Evolutionary conservation across 2,329 filamentous ascomycete species (phyloP).

Genomic region (Sphaerulina vaccinii): DNA sequence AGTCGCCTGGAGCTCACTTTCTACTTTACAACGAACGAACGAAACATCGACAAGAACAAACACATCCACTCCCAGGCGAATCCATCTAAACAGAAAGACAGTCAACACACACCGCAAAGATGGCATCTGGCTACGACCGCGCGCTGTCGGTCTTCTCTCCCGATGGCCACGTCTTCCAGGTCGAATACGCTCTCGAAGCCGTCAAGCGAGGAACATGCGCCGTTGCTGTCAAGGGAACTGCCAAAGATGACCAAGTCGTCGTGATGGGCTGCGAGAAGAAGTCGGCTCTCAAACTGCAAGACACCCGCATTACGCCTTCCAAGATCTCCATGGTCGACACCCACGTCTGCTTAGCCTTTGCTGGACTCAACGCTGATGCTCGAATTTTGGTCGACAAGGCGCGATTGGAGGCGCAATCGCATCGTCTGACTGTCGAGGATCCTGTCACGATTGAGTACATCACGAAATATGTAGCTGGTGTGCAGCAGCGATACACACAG

Average conservation of each 20-base stretch:
- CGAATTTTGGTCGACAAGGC: slow-evolving; percentile 98
- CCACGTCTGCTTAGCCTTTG: slow-evolving; percentile 95
- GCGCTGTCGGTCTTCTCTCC: slow-evolving; percentile 98
- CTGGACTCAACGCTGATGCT: slow-evolving; percentile 95
- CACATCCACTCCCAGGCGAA: slow-evolving; percentile 3
- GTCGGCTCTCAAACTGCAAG: slow-evolving; percentile 98
- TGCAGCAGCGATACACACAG: slow-evolving; percentile 98
- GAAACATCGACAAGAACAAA: slow-evolving; percentile 2
- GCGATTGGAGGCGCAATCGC: slow-evolving; percentile 92
- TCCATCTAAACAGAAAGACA: neutral
- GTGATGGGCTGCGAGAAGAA: slow-evolving; percentile 98
- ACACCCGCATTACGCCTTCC: slow-evolving; percentile 97
- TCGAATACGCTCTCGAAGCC: slow-evolving; percentile 98
- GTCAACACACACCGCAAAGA: slow-evolving; percentile 39
- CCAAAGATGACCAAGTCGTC: slow-evolving; percentile 62
- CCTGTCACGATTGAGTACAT: slow-evolving; percentile 98
- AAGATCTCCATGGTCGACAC: slow-evolving; percentile 96
- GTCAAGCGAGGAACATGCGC: slow-evolving; percentile 99
- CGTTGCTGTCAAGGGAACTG: slow-evolving; percentile 90
- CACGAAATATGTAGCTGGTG: slow-evolving; percentile 95
- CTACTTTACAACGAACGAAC: neutral
- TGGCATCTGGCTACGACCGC: slow-evolving; percentile 98
- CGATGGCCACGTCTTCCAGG: slow-evolving; percentile 99
- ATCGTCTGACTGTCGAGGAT: slow-evolving; percentile 95
- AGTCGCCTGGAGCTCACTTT: slow-evolving; percentile 16